Conservation (phyloP, 768 basidiomycete species). For the Russula dissimulans region DNA sequence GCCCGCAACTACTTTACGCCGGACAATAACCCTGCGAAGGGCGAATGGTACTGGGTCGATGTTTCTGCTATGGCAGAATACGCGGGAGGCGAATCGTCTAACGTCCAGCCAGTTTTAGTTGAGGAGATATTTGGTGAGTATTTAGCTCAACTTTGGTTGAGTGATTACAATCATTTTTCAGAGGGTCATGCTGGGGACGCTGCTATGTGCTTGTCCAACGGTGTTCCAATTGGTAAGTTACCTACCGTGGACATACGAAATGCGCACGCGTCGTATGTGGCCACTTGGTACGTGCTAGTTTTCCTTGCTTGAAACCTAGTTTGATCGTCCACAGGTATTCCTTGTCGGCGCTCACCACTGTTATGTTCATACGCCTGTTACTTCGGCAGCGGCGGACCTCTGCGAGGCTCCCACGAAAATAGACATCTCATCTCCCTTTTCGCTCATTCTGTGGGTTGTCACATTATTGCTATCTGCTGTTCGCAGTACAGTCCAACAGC, state of each 20-base stretch:
- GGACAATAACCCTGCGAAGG: slow-evolving; percentile 68
- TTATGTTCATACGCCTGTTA: slow-evolving; percentile 70
- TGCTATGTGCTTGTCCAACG: slow-evolving; percentile 46
- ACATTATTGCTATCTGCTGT: not conserved
- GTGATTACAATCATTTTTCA: slow-evolving; percentile 27
- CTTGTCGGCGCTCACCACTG: slow-evolving; percentile 71
- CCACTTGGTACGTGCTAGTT: slow-evolving; percentile 64
- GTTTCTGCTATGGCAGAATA: slow-evolving; percentile 68
- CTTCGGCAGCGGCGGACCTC: slow-evolving; percentile 45
- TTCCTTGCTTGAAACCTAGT: not conserved
- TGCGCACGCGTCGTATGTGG: slow-evolving; percentile 88
- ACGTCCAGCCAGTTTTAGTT: slow-evolving; percentile 81
- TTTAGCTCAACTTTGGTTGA: not conserved
- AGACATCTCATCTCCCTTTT: not conserved
- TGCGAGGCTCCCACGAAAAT: slow-evolving; percentile 47
- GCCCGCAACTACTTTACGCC: slow-evolving; percentile 76
- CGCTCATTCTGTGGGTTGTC: not conserved
- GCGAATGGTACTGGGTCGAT: slow-evolving; percentile 92
- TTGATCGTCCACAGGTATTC: slow-evolving; percentile 57
- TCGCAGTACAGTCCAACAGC: too few relatives aligned
- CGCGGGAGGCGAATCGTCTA: slow-evolving; percentile 60
- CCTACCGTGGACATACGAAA: slow-evolving; percentile 85
- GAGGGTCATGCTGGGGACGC: slow-evolving; percentile 82
- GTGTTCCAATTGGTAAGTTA: slow-evolving; percentile 77
- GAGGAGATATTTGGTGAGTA: slow-evolving; percentile 85